Conservation (phyloP, 495 filamentous ascomycete genomes). For the Aspergillus ellipticus region DNA sequence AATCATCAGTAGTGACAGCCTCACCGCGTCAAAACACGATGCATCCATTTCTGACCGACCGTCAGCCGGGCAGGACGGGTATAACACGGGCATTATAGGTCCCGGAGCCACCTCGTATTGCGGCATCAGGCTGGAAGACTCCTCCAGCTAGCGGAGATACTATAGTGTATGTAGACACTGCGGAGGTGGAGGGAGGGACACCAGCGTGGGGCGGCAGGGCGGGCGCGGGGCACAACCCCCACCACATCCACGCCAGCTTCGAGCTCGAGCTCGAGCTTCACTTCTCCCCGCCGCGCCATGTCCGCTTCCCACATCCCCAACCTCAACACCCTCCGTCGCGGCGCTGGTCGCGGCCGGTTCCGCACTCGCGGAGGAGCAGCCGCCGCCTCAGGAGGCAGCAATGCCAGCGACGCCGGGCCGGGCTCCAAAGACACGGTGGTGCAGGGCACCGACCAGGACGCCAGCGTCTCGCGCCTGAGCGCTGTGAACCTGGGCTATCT, state of each 20-base stretch:
- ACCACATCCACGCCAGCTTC: background rate
- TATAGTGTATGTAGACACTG: too few relatives aligned
- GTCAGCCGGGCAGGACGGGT: too few relatives aligned
- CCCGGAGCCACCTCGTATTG: too few relatives aligned
- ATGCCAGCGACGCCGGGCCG: background rate
- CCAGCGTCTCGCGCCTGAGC: slow-evolving; percentile 80
- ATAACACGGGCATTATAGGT: too few relatives aligned
- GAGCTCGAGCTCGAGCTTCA: slow-evolving; percentile 16
- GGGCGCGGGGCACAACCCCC: too few relatives aligned
- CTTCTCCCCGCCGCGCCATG: slow-evolving; percentile 43
- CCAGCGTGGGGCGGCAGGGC: background rate
- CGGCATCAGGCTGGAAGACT: too few relatives aligned
- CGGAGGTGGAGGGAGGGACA: too few relatives aligned
- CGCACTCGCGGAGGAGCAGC: slow-evolving; percentile 35
- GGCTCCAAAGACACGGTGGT: slow-evolving; percentile 55
- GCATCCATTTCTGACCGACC: too few relatives aligned
- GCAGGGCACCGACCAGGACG: slow-evolving; percentile 89
- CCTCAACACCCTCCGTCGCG: slow-evolving; percentile 61
- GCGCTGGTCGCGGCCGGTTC: slow-evolving; percentile 41
- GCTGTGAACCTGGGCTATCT: slow-evolving; percentile 87
- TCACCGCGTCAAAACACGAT: too few relatives aligned
- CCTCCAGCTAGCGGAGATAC: too few relatives aligned
- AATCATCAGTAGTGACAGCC: too few relatives aligned
- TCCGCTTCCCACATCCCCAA: slow-evolving; percentile 73
- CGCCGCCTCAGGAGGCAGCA: slow-evolving; percentile 26